Evolutionary conservation across 2,329 filamentous ascomycete genomes (phyloP).

Genomic region (Anthostomella pinea): DNA sequence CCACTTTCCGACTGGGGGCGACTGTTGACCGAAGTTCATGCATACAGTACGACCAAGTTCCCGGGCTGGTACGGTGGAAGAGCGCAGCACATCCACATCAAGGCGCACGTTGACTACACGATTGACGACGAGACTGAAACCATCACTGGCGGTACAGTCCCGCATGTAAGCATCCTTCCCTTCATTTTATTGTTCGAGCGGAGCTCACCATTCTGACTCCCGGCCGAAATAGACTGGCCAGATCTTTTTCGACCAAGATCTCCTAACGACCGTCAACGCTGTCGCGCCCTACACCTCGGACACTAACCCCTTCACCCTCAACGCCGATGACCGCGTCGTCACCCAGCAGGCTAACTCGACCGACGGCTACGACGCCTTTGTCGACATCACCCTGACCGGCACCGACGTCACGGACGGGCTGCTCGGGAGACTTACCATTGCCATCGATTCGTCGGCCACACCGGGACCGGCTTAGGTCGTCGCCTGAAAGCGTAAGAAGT

Average conservation of each 20-base stretch:
- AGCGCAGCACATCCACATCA: slow-evolving; percentile 48
- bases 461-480: too few relatives aligned
- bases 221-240: too few relatives aligned
- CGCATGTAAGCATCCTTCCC: too few relatives aligned
- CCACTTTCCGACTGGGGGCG: too few relatives aligned
- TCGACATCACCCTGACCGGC: slow-evolving; percentile 58
- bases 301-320: slow-evolving; percentile 41
- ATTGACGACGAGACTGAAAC: slow-evolving; percentile 40
- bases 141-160: slow-evolving; percentile 45
- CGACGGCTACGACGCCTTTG: slow-evolving; percentile 28
- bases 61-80: slow-evolving; percentile 45
- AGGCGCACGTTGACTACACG: slow-evolving; percentile 41
- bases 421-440: too few relatives aligned
- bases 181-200: too few relatives aligned
- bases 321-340: slow-evolving; percentile 30
- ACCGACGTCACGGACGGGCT: slow-evolving; percentile 50
- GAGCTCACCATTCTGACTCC: too few relatives aligned
- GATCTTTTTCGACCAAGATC: slow-evolving; percentile 60
- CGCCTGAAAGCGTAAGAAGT: too few relatives aligned
- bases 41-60: too few relatives aligned
- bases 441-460: too few relatives aligned
- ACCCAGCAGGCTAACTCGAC: slow-evolving; percentile 17
- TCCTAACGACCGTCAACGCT: slow-evolving; percentile 50
- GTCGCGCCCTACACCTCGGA: slow-evolving; percentile 46
- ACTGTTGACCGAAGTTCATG: too few relatives aligned